These are phyloP conservation scores for Meredithiella fracta DNA, from an alignment of 2,329 filamentous ascomycete genomes.

Conservation along the genomic window DNA sequence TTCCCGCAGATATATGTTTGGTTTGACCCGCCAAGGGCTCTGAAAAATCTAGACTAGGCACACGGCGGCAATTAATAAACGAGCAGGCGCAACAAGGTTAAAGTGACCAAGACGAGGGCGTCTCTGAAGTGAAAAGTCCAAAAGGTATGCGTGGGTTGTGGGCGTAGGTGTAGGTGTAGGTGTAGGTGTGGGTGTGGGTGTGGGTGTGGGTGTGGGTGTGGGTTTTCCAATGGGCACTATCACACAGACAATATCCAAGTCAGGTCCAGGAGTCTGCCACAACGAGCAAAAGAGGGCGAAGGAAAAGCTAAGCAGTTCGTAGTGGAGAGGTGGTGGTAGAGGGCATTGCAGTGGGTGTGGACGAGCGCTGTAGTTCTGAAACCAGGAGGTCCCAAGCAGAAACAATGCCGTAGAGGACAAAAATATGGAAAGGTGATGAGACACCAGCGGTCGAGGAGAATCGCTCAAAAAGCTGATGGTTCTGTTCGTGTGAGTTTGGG, in stretches of 20 bases:
- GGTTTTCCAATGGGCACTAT: not conserved
- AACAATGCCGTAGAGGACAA: constrained; percentile 4
- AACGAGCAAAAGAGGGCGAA: too few relatives aligned
- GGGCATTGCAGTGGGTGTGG: not conserved
- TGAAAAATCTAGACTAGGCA: not conserved
- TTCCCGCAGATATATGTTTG: constrained; percentile 5
- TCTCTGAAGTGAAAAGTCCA: not conserved
- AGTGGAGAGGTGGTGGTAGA: not conserved
- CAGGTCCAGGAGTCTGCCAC: not conserved
- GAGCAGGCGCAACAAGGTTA: constrained; percentile 1
- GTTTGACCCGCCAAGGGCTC: not conserved
- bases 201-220: not conserved
- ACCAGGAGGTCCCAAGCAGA: constrained; percentile 9
- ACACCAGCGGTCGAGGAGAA: not conserved
- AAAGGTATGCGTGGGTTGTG: too few relatives aligned
- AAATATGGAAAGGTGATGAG: not conserved
- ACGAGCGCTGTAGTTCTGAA: not conserved
- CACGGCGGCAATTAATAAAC: not conserved
- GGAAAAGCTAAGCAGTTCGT: too few relatives aligned
- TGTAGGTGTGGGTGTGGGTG: not conserved
- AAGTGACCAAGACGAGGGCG: not conserved
- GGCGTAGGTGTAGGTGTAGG: too few relatives aligned
- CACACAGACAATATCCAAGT: not conserved
- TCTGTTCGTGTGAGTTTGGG: not conserved
- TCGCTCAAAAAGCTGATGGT: not conserved